These are phyloP conservation scores for Penicillium sp. DNA, from an alignment of 2,329 filamentous ascomycete species.

Conservation along the genomic window DNA sequence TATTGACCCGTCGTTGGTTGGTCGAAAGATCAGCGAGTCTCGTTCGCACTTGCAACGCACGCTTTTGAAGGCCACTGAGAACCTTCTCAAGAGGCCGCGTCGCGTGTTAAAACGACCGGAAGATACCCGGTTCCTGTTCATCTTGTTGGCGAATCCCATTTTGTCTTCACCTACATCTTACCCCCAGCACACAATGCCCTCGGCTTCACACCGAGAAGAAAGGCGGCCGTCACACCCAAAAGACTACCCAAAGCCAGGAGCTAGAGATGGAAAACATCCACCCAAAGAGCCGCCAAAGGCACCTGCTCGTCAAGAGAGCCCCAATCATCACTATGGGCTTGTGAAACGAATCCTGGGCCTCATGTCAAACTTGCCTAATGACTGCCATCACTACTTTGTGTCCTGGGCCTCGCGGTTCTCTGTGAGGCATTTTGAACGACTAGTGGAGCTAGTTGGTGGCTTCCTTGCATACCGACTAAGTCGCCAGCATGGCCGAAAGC, in stretches of 20 bases:
- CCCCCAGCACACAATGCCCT: conserved; percentile 14
- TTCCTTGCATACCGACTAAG: conserved; percentile 81
- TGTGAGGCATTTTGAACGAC: conserved; percentile 65
- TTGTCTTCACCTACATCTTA: conserved; percentile 54
- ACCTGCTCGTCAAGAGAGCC: conserved; percentile 37
- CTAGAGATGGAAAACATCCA: conserved; percentile 17
- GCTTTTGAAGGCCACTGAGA: conserved; percentile 76
- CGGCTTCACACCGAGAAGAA: conserved; percentile 23
- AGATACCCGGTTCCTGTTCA: conserved; percentile 74
- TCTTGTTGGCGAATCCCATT: conserved; percentile 77
- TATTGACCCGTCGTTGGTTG: conserved; percentile 49
- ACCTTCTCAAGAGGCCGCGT: conserved; percentile 75
- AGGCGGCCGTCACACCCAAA: conserved; percentile 33
- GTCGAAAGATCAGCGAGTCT: conserved; percentile 59
- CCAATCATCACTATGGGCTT: conserved; percentile 76
- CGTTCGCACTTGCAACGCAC: conserved; percentile 69
- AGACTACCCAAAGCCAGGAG: conserved; percentile 17
- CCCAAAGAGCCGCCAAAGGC: conserved; percentile 21
- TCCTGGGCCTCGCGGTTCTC: conserved; percentile 76
- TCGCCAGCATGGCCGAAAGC: conserved; percentile 68
- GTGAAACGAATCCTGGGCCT: conserved; percentile 83
- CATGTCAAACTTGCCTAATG: conserved; percentile 71
- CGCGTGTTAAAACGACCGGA: conserved; percentile 66
- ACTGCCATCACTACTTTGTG: conserved; percentile 75
- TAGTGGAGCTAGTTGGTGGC: conserved; percentile 74